Conservation (phyloP, 768 basidiomycete species). For the Hydnomerulius pinastri region DNA sequence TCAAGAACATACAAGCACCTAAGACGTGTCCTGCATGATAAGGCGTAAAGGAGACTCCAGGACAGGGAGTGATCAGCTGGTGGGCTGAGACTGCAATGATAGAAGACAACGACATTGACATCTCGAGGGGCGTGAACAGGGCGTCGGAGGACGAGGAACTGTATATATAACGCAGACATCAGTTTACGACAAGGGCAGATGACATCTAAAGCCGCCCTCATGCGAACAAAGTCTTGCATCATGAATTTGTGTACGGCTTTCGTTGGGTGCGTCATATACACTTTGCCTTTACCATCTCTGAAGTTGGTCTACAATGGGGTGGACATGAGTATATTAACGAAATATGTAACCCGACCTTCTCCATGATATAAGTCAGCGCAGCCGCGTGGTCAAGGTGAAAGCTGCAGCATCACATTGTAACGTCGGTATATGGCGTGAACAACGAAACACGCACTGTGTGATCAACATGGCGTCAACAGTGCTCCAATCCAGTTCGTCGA, state of each 20-base stretch:
- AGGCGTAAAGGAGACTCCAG: conserved; percentile 90
- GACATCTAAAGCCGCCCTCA: conserved; percentile 59
- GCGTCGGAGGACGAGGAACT: conserved; percentile 69
- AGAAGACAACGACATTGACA: conserved; percentile 75
- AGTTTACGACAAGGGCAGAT: neutral
- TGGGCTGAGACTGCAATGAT: conserved; percentile 89
- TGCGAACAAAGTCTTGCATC: conserved; percentile 96
- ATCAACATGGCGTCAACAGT: conserved; percentile 91
- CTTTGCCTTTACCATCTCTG: conserved; percentile 89
- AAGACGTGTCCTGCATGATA: conserved; percentile 96
- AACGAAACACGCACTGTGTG: conserved; percentile 70
- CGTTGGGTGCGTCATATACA: conserved; percentile 98
- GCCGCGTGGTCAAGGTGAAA: conserved; percentile 97
- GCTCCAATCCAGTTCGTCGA: conserved; percentile 95
- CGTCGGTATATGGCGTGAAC: neutral
- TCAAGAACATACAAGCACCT: conserved; percentile 95
- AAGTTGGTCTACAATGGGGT: conserved; percentile 77
- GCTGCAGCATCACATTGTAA: conserved; percentile 39
- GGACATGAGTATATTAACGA: neutral
- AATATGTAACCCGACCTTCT: conserved; percentile 61
- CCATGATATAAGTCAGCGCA: conserved; percentile 90
- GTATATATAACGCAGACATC: neutral
- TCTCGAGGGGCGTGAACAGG: conserved; percentile 72
- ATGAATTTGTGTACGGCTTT: conserved; percentile 96
- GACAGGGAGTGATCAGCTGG: conserved; percentile 85